Percentiles rank a stretch among this genome's conserved stretches.
Evolutionary conservation across 2,329 filamentous ascomycete genomes (phyloP).

Genomic region (Tolypocladium album): DNA sequence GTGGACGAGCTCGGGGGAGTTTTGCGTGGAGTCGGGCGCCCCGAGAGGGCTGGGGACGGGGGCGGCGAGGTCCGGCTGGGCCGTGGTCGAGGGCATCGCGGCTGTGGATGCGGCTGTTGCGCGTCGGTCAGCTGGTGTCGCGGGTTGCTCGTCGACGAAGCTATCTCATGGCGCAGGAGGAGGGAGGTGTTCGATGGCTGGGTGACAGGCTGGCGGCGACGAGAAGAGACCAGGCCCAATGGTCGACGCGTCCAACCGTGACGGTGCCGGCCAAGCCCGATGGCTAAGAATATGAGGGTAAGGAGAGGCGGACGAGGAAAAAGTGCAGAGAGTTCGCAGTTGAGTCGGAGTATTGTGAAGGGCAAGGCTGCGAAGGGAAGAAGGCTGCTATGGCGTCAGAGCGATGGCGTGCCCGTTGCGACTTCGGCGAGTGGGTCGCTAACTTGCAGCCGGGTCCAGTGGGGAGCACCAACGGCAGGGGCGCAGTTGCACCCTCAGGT

Average conservation of each 20-base stretch:
- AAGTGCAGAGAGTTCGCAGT: not conserved
- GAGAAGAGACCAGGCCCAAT: not conserved
- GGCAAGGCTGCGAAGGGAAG: not conserved
- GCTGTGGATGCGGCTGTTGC: not conserved
- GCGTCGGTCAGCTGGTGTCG: not conserved
- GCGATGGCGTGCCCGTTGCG: not conserved
- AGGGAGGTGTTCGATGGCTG: too few species aligned
- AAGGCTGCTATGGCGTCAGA: constrained; percentile 8
- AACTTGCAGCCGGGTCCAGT: not conserved
- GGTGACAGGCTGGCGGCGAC: not conserved
- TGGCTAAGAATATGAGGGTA: not conserved
- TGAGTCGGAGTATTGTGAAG: not conserved
- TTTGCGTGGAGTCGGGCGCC: constrained; percentile 7
- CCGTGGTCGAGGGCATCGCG: constrained; percentile 5
- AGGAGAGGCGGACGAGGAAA: not conserved
- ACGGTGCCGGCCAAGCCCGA: not conserved
- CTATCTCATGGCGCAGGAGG: not conserved
- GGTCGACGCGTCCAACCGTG: not conserved
- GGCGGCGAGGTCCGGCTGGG: constrained; percentile 5
- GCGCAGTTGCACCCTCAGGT: too few species aligned
- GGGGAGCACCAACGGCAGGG: not conserved
- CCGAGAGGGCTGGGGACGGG: constrained; percentile 7
- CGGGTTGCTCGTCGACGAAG: not conserved
- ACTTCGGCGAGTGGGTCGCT: not conserved
- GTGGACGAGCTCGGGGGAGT: constrained; percentile 56